These are phyloP conservation scores for Effrenium voratum DNA, from an alignment of 73 alveolate genomes.

Conservation along the genomic window DNA sequence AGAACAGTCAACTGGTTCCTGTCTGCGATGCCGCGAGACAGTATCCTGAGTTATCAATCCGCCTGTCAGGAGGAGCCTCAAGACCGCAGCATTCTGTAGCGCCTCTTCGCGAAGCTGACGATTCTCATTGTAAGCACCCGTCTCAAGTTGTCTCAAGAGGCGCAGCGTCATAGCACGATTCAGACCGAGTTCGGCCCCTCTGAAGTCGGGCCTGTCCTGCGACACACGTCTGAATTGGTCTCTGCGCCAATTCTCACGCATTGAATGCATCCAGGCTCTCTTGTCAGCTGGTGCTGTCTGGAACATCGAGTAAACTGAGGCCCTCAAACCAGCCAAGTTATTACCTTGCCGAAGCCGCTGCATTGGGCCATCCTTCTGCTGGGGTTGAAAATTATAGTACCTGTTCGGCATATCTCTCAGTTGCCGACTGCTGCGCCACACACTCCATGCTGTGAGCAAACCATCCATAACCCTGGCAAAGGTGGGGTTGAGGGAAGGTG, in stretches of 20 bases:
- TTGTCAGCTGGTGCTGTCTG: not conserved
- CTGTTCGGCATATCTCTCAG: not conserved
- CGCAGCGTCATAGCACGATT: not conserved
- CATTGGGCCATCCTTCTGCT: not conserved
- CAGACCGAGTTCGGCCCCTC: not conserved
- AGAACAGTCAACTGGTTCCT: not conserved
- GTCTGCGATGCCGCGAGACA: no score
- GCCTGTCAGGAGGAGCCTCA: not conserved
- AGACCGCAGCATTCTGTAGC: not conserved
- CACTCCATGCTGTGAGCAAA: not conserved
- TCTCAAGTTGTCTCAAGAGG: not conserved
- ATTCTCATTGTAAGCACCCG: not conserved
- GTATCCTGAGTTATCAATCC: not conserved
- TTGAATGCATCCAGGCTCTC: not conserved
- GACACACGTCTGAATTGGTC: not conserved
- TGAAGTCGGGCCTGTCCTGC: not conserved
- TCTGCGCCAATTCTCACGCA: not conserved
- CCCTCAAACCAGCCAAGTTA: not conserved
- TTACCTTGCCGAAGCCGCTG: not conserved
- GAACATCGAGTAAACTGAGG: not conserved
- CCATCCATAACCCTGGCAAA: conserved; percentile 2
- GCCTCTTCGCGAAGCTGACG: not conserved
- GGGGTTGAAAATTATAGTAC: not conserved
- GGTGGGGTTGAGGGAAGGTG: not conserved
- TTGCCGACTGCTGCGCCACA: not conserved